Conservation (phyloP, 441 rosid genomes). For the Aquilaria agallochum region DNA sequence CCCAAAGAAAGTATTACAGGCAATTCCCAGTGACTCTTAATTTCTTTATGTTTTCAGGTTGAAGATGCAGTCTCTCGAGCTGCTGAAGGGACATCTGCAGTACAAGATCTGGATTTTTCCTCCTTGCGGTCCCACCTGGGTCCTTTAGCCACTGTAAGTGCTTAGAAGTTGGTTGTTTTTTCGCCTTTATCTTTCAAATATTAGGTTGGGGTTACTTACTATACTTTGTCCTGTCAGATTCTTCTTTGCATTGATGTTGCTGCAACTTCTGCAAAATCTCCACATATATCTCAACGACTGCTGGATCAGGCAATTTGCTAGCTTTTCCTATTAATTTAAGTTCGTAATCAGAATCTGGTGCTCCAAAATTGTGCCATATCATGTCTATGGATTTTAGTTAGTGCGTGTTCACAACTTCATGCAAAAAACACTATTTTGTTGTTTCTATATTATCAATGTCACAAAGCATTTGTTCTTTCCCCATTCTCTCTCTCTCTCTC, state of each 20-base stretch:
- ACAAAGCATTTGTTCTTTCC: not conserved
- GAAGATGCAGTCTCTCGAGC: slow-evolving; percentile 87
- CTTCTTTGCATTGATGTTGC: slow-evolving; percentile 97
- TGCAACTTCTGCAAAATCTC: slow-evolving; percentile 84
- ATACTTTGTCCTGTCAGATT: slow-evolving; percentile 48
- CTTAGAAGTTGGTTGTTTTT: slow-evolving; percentile 18
- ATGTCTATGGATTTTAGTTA: not conserved
- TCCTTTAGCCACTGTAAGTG: slow-evolving; percentile 87
- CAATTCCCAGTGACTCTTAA: not conserved
- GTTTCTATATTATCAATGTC: not conserved
- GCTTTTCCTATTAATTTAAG: slow-evolving; percentile 7
- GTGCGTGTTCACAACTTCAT: no score
- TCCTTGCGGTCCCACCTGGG: slow-evolving; percentile 79
- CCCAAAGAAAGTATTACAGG: no score
- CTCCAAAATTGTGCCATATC: slow-evolving; percentile 1
- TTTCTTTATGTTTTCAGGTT: slow-evolving; percentile 46
- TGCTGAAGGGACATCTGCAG: slow-evolving; percentile 65
- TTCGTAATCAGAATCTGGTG: slow-evolving; percentile 1
- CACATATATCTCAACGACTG: slow-evolving; percentile 74
- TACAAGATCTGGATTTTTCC: slow-evolving; percentile 79
- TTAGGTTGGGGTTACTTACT: slow-evolving; percentile 11
- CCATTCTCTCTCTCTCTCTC: not conserved
- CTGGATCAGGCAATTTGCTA: slow-evolving; percentile 69
- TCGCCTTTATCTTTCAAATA: not conserved
- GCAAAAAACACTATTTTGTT: not conserved